A percentile compares a stretch with the other conserved stretches of the same genome.
These are phyloP conservation scores for Malassezia sympodialis DNA, from an alignment of 1,284 basidiomycete genomes.

Conservation along the genomic window DNA sequence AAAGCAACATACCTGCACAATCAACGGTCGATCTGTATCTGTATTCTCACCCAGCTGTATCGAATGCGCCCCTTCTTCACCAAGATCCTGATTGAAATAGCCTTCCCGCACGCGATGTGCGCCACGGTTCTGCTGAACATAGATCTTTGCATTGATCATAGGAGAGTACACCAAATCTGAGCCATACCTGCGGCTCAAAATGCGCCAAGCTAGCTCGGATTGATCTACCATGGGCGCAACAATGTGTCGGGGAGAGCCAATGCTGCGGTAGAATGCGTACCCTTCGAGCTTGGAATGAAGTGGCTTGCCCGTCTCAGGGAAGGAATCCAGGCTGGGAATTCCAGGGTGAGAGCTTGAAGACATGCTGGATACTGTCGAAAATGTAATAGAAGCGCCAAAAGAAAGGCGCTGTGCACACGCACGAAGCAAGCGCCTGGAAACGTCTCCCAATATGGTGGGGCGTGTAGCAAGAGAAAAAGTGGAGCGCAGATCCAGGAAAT, in stretches of 20 bases:
- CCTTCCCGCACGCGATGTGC: constrained; percentile 23
- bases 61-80: constrained; percentile 48
- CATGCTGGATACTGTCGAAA: neutral
- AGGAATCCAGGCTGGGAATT: constrained; percentile 21
- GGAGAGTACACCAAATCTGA: constrained; percentile 77
- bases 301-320: constrained; percentile 39
- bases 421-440: neutral
- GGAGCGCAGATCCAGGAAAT: neutral
- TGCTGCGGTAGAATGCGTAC: constrained; percentile 69
- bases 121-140: constrained; percentile 48
- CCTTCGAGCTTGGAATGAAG: constrained; percentile 58
- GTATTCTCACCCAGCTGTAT: constrained; percentile 55
- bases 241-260: constrained; percentile 74
- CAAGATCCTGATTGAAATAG: constrained; percentile 25
- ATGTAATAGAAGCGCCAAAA: neutral
- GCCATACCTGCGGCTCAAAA: constrained; percentile 75
- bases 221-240: constrained; percentile 98
- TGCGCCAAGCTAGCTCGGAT: constrained; percentile 77
- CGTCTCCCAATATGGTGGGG: neutral
- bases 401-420: neutral
- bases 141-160: constrained; percentile 94
- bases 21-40: constrained; percentile 65
- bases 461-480: neutral
- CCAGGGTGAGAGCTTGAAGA: neutral
- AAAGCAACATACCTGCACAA: constrained; percentile 58